These are phyloP conservation scores for Ajuga chamaepitys DNA, from an alignment of 257 asterid genomes.

Conservation along the genomic window DNA sequence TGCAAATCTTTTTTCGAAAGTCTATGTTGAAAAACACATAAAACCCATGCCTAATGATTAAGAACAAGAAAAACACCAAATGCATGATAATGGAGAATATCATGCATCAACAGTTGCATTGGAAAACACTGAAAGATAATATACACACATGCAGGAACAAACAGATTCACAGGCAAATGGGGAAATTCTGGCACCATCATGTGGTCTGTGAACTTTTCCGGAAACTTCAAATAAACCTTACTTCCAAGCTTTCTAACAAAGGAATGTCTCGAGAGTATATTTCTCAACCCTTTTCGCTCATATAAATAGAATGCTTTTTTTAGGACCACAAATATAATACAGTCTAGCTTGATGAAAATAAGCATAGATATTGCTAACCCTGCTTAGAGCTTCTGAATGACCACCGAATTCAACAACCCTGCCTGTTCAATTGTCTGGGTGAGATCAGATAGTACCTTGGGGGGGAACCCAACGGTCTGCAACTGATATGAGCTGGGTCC, in stretches of 20 bases:
- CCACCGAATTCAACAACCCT: slow-evolving; percentile 80
- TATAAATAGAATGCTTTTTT: not conserved
- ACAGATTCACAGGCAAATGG: not conserved
- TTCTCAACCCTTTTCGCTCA: slow-evolving; percentile 4
- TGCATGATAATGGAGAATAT: not conserved
- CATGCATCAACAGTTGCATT: not conserved
- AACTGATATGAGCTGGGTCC: slow-evolving; percentile 54
- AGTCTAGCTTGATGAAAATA: not conserved
- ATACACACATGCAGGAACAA: slow-evolving; percentile 1
- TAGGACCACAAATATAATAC: not conserved
- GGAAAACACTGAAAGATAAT: not conserved
- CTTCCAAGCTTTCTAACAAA: not conserved
- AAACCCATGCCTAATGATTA: not conserved
- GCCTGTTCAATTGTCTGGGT: slow-evolving; percentile 85
- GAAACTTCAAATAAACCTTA: slow-evolving; percentile 4
- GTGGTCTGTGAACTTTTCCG: slow-evolving; percentile 6
- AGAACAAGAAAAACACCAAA: not conserved
- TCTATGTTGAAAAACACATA: no score
- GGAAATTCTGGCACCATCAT: slow-evolving; percentile 2
- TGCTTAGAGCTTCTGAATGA: slow-evolving; percentile 61
- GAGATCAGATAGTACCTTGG: slow-evolving; percentile 62
- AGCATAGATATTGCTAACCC: not conserved
- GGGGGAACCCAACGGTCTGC: slow-evolving; percentile 89
- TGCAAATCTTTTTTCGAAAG: no score
- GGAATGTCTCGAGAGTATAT: not conserved